Conservation (phyloP, 2,329 filamentous ascomycete genomes). For the Colletotrichum sp. region DNA sequence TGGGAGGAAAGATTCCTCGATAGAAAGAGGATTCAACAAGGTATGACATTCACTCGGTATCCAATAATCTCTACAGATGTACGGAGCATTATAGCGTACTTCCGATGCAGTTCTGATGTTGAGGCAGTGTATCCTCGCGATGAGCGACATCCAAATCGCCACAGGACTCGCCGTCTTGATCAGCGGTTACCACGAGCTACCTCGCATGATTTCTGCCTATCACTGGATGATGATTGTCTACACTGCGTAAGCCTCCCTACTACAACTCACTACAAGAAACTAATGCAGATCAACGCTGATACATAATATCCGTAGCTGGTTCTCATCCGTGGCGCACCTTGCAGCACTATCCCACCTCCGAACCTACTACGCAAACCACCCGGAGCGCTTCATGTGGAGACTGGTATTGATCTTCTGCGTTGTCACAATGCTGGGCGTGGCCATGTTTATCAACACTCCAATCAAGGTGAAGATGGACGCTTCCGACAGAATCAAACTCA, state of each 20-base stretch:
- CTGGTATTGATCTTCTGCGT: background rate
- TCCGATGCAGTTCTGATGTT: background rate
- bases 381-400: background rate
- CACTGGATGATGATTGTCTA: background rate
- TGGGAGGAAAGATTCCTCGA: rapidly evolving
- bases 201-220: background rate
- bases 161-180: background rate
- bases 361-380: background rate
- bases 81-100: background rate
- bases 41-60: rapidly evolving
- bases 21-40: background rate
- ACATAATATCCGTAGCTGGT: background rate
- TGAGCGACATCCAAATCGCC: background rate
- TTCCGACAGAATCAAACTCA: background rate
- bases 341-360: background rate
- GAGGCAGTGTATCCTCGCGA: background rate
- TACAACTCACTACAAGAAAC: rapidly evolving
- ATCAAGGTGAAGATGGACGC: background rate
- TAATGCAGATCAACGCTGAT: background rate
- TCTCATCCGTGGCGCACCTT: background rate
- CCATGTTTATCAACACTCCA: background rate
- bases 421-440: background rate
- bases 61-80: rapidly evolving
- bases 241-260: rapidly evolving
- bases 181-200: background rate